phyloP scores from a whole-genome alignment of 1,284 basidiomycete species.

The Apiotrichum gracile region DNA sequence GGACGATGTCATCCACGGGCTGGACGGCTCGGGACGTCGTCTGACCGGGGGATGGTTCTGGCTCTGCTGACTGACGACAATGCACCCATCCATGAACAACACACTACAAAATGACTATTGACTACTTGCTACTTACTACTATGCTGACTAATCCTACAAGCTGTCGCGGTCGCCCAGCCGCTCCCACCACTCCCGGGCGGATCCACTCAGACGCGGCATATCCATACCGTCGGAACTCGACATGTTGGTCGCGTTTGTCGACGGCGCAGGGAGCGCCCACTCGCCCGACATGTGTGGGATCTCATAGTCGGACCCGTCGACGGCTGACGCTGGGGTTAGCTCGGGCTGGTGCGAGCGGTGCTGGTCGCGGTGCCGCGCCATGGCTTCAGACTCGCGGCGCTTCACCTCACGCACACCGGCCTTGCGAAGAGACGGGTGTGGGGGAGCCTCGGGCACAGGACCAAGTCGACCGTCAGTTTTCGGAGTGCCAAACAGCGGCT shows the following conservation, averaged over 20 bases:
- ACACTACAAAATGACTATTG: neutral
- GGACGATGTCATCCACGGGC: no score
- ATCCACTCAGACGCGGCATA: neutral
- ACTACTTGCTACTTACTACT: no score
- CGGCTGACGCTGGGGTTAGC: neutral
- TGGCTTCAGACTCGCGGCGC: slow-evolving; percentile 14
- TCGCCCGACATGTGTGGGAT: neutral
- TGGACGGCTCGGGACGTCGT: no score
- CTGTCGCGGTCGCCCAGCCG: neutral
- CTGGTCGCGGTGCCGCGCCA: slow-evolving; percentile 9
- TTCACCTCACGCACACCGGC: slow-evolving; percentile 29
- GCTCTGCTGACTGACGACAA: no score
- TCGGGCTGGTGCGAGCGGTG: neutral
- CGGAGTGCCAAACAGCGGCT: neutral
- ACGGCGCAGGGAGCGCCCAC: neutral
- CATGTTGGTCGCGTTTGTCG: neutral
- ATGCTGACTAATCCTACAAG: neutral
- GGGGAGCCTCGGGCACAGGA: slow-evolving; percentile 31
- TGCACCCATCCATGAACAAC: no score
- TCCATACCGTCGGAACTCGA: neutral
- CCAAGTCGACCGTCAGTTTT: neutral
- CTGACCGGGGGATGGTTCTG: no score
- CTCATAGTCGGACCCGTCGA: neutral
- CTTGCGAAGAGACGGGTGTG: slow-evolving; percentile 31
- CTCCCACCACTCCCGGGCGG: neutral